phyloP scores from a whole-genome alignment of 805 yeast genomes.

The Cyberlindnera veronae region DNA sequence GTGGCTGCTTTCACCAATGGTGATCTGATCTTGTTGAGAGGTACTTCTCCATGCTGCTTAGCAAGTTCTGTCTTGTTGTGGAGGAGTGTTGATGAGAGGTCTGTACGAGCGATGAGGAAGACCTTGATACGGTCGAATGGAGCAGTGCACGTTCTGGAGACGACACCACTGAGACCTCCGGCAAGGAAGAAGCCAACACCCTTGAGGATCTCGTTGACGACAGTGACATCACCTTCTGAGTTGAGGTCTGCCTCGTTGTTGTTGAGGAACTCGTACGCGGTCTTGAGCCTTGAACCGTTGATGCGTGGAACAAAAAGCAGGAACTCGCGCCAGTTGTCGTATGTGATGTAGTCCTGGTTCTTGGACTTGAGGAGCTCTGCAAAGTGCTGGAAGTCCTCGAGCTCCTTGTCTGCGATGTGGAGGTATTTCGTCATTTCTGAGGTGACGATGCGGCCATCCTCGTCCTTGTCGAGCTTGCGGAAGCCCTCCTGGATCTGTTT shows the following conservation, averaged over 20 bases:
- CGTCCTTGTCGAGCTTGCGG: constrained; percentile 60
- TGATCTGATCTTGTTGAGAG: constrained; percentile 50
- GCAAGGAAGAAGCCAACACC: constrained; percentile 91
- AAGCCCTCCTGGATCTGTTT: constrained; percentile 68
- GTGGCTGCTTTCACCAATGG: constrained; percentile 79
- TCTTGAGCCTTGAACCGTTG: constrained; percentile 69
- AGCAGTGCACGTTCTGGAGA: constrained; percentile 94
- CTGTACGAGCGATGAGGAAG: constrained; percentile 87
- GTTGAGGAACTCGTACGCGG: constrained; percentile 82
- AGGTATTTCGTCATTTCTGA: constrained; percentile 69
- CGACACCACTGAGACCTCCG: constrained; percentile 94
- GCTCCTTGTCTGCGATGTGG: constrained; percentile 46
- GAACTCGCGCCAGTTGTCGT: constrained; percentile 83
- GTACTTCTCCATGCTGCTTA: constrained; percentile 37
- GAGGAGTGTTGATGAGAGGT: constrained; percentile 64
- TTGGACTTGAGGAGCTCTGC: constrained; percentile 46
- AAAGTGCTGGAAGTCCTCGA: constrained; percentile 53
- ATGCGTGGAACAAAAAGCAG: constrained; percentile 78
- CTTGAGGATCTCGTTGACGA: constrained; percentile 71
- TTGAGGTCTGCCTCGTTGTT: constrained; percentile 75
- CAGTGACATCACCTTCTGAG: constrained; percentile 89
- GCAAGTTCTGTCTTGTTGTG: constrained; percentile 51
- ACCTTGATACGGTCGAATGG: constrained; percentile 96
- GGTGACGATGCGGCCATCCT: constrained; percentile 66
- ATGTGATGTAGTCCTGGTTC: constrained; percentile 63